These are phyloP conservation scores for Flaveria linearis DNA, from an alignment of 129 eudicot genomes.

Conservation along the genomic window DNA sequence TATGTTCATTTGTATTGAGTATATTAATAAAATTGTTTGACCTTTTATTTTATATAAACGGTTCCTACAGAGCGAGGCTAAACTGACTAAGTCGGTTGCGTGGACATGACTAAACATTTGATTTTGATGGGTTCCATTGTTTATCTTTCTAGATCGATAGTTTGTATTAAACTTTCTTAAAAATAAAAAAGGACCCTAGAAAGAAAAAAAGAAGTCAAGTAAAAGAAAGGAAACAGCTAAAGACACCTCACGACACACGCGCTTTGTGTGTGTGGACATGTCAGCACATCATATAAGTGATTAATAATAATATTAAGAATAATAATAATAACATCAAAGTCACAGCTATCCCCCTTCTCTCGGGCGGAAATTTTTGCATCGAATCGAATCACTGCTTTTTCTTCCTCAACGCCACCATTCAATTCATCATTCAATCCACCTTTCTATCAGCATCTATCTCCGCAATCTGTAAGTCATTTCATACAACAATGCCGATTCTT, in stretches of 20 bases:
- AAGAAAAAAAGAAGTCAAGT: no score
- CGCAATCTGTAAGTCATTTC: slow-evolving; percentile 23
- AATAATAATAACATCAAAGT: slow-evolving; percentile 6
- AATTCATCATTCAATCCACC: slow-evolving; percentile 14
- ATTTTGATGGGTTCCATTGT: no score
- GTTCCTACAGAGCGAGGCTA: no score
- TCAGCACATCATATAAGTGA: slow-evolving; percentile 19
- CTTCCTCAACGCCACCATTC: not conserved
- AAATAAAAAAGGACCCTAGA: no score
- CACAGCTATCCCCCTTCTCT: slow-evolving; percentile 33
- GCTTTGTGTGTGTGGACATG: slow-evolving; percentile 39
- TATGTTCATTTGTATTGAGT: no score
- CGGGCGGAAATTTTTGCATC: slow-evolving; percentile 39
- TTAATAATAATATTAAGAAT: no score
- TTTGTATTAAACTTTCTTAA: no score
- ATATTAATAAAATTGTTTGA: no score
- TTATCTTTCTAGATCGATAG: no score
- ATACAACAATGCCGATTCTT: not conserved
- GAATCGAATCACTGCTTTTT: slow-evolving; percentile 29
- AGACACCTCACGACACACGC: slow-evolving; percentile 33
- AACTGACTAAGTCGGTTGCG: no score
- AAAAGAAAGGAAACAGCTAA: not conserved
- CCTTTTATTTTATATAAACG: no score
- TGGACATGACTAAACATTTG: no score
- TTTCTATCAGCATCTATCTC: slow-evolving; percentile 14